Conservation (phyloP, 345 rosid genomes). For the Gossypium thurberi region DNA sequence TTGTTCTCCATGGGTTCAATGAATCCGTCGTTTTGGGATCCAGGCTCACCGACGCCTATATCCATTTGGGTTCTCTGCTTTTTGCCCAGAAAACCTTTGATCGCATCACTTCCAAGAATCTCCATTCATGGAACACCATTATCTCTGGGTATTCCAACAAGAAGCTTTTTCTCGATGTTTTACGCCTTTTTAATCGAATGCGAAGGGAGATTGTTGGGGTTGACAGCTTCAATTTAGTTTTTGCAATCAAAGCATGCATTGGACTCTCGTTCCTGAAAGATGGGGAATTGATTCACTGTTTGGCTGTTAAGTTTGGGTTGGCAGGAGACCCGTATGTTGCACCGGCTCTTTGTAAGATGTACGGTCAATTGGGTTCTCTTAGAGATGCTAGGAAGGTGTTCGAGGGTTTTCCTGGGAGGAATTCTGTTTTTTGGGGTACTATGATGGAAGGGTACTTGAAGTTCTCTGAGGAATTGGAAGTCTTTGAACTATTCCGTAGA, state of each 20-base stretch:
- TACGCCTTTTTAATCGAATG: slow-evolving; percentile 28
- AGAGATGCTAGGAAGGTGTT: slow-evolving; percentile 39
- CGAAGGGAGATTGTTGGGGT: slow-evolving; percentile 25
- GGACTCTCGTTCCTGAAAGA: slow-evolving; percentile 14
- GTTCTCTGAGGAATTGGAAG: slow-evolving; percentile 25
- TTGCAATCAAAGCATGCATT: slow-evolving; percentile 37
- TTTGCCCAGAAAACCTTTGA: slow-evolving; percentile 27
- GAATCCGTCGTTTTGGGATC: slow-evolving; percentile 24
- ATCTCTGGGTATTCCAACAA: slow-evolving; percentile 32
- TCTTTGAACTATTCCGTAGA: slow-evolving; percentile 31
- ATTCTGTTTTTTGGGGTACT: slow-evolving; percentile 49
- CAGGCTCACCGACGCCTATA: slow-evolving; percentile 29
- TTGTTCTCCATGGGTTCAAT: slow-evolving; percentile 24
- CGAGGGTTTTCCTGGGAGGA: slow-evolving; percentile 43
- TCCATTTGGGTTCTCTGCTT: slow-evolving; percentile 25
- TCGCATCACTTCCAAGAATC: slow-evolving; percentile 23
- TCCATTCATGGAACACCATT: slow-evolving; percentile 34
- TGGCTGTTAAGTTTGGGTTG: slow-evolving; percentile 33
- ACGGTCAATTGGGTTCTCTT: slow-evolving; percentile 30
- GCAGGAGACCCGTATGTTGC: slow-evolving; percentile 34
- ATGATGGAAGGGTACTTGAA: slow-evolving; percentile 49
- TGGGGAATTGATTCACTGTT: slow-evolving; percentile 29
- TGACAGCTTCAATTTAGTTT: slow-evolving; percentile 47
- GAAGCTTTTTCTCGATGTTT: slow-evolving; percentile 19
- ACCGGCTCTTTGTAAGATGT: slow-evolving; percentile 40